Evolutionary conservation across 1,284 basidiomycete genomes (phyloP), one percentile per base, ranked within the genome.

Genomic region (Ceratobasidium sp.): DNA sequence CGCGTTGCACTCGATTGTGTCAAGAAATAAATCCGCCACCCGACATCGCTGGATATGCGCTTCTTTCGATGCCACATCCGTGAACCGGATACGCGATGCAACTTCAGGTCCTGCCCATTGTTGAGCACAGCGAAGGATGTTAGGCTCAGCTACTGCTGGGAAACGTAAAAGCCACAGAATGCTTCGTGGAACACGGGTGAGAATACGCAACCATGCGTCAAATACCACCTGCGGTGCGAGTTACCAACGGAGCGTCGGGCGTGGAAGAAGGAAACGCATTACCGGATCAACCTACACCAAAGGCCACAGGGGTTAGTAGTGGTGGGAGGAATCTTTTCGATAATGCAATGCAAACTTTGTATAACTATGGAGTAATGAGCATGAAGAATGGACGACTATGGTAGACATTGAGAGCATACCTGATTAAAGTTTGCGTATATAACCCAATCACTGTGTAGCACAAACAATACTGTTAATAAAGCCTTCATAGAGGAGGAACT

Each of bases 381-480:
- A 57, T 43, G 52, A 43, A 30, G 39, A 39, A 10, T 16, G 23
- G 9, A 41, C 23, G 23, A 32, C 30, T 16, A 39, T 21, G n/a
- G 36, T 34, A 9, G 53, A 59, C 41, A 41, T 70, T 36, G 21
- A 45, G 28, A 32, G 73, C 78, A 58, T 60, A 86, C 84, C 82
- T 89, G 87, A 76, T 88, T 89, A 78, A 88, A 89, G 76, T 88
- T 87, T 64, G 87, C 86, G 76, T 89, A 88, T 75, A 89, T 86
- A 72, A 89, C 76, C 21, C 83, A 78, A 77, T 84, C 80, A 72
- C 84, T 85, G 62, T 8, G 39, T 9, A 45, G 30, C 16, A 16
- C 21, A 45, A 23, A 14, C 59, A 18, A 46, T 45, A 55, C 1
- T 23, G 30, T 32, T 8, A 59, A 57, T 45, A 18, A 46, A 60